phyloP scores from a whole-genome alignment of 1,284 basidiomycete species.

The Sporisorium scitamineum region DNA sequence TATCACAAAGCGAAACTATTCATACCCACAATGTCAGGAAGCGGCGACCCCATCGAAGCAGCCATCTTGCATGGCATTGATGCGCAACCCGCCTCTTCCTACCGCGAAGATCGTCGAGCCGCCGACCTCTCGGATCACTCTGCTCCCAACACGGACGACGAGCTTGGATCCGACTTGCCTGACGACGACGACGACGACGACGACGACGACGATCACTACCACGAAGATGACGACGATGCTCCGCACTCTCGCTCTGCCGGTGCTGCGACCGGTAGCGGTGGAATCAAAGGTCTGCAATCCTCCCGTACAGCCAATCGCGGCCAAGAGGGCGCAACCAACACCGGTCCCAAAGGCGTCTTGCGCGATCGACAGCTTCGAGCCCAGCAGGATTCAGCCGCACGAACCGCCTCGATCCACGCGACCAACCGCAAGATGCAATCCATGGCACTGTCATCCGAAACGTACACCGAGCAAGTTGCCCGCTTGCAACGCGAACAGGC shows the following conservation, averaged over 20 bases:
- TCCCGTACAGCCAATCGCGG: slow-evolving; percentile 25
- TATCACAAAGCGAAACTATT: too few species aligned
- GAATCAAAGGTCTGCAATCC: slow-evolving; percentile 15
- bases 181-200: slow-evolving; percentile 28
- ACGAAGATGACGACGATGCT: slow-evolving; percentile 14
- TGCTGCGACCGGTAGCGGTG: not conserved
- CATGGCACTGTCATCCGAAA: slow-evolving; percentile 41
- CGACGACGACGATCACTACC: slow-evolving; percentile 23
- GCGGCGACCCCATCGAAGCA: slow-evolving; percentile 39
- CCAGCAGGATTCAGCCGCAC: slow-evolving; percentile 18
- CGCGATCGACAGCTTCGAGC: slow-evolving; percentile 43
- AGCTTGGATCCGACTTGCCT: slow-evolving; percentile 51
- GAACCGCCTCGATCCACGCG: slow-evolving; percentile 19
- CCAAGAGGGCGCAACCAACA: slow-evolving; percentile 43
- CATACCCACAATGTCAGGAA: slow-evolving; percentile 28
- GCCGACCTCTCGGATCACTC: slow-evolving; percentile 20
- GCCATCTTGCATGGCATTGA: slow-evolving; percentile 51
- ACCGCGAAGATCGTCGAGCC: slow-evolving; percentile 37
- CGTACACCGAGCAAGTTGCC: slow-evolving; percentile 47
- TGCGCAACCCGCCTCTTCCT: slow-evolving; percentile 22
- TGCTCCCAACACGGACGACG: slow-evolving; percentile 51
- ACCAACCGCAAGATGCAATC: slow-evolving; percentile 46
- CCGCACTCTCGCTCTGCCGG: slow-evolving; percentile 1
- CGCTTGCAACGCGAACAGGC: slow-evolving; percentile 30
- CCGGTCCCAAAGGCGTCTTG: slow-evolving; percentile 61